These are phyloP conservation scores for Lachancea sp. DNA, from an alignment of 805 yeast species.

Conservation along the genomic window DNA sequence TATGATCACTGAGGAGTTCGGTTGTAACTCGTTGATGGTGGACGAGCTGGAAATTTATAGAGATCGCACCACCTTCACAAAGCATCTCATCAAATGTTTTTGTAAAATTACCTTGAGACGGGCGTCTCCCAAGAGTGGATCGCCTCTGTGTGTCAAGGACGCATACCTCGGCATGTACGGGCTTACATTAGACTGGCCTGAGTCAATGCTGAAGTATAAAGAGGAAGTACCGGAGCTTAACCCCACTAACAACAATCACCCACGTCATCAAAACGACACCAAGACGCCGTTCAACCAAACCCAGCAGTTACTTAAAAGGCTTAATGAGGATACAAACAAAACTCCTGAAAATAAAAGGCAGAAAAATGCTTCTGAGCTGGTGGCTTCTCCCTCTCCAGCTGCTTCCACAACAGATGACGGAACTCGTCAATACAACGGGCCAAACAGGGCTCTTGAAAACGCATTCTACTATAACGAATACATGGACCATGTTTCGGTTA, in stretches of 20 bases:
- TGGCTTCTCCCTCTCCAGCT: slow-evolving; percentile 7
- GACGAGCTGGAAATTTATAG: slow-evolving; percentile 70
- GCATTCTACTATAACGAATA: slow-evolving; percentile 19
- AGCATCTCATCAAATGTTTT: slow-evolving; percentile 84
- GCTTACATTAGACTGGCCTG: slow-evolving; percentile 32
- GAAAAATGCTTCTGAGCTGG: slow-evolving; percentile 3
- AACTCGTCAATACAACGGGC: slow-evolving; percentile 22
- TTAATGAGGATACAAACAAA: slow-evolving; percentile 6
- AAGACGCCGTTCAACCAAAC: too few relatives aligned
- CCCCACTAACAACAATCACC: neutral
- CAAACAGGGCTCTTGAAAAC: slow-evolving; percentile 16
- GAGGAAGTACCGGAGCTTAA: slow-evolving; percentile 18
- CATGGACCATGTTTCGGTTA: slow-evolving; percentile 19
- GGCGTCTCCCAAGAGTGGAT: slow-evolving; percentile 77
- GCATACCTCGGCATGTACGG: slow-evolving; percentile 43
- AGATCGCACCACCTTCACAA: slow-evolving; percentile 82
- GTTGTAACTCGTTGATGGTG: slow-evolving; percentile 55
- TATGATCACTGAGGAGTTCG: slow-evolving; percentile 54
- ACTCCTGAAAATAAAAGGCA: slow-evolving; percentile 12
- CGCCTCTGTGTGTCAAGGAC: slow-evolving; percentile 91
- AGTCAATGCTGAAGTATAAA: slow-evolving; percentile 26
- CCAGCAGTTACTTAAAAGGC: too few relatives aligned
- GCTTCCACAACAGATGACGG: slow-evolving; percentile 27
- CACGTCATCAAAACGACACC: neutral
- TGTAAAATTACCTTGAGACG: slow-evolving; percentile 62